Evolutionary conservation across 2,329 filamentous ascomycete species (phyloP), one percentile per base, ranked within the genome.

Genomic region (Cytospora schulzeri): DNA sequence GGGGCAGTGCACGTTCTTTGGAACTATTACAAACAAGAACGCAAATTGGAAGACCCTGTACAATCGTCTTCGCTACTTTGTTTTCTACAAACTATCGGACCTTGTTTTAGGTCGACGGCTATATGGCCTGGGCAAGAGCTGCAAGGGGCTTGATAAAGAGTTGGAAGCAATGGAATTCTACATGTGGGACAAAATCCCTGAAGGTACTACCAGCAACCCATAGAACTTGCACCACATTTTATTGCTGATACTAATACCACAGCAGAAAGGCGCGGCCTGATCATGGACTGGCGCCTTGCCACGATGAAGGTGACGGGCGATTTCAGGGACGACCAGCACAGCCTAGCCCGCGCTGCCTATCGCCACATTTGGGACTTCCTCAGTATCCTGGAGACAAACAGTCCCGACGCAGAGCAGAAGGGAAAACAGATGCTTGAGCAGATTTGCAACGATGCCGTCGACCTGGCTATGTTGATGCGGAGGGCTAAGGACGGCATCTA

Each of bases 371-470:
- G 45, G 41, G 2, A 14, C 0, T 33, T 33, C 3, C 33, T 63
- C 9, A 2, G 15, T 4, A 12, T 22, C 19, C 6, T 63, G 0
- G 9, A 63, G 2, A 17, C 51, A 4, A 29, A 11, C 31, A 15
- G 7, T n/a, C 6, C 4, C 1, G 26, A 9, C 0, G 26, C 60
- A 28, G 45, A 35, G 7, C 5, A 28, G 1, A 29, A n/a, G 1
- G 61, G 55, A 28, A 24, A 3, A 1, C 1, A 45, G n/a, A 38
- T 12, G 8, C 24, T 69, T n/a, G 28, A 55, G 12, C 22, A 33
- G 14, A 64, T 70, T 3, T 70, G 69, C 41, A 55, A 67, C 31
- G n/a, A 63, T 15, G 69, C 69, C 1, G 51, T 67, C 2, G 51
- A 64, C 11, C 58, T 70, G 12, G 66, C 65, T n/a, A 50, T 70